These are phyloP conservation scores for Candida buenavistaensis DNA, from an alignment of 1,139 yeast species.

Conservation along the genomic window DNA sequence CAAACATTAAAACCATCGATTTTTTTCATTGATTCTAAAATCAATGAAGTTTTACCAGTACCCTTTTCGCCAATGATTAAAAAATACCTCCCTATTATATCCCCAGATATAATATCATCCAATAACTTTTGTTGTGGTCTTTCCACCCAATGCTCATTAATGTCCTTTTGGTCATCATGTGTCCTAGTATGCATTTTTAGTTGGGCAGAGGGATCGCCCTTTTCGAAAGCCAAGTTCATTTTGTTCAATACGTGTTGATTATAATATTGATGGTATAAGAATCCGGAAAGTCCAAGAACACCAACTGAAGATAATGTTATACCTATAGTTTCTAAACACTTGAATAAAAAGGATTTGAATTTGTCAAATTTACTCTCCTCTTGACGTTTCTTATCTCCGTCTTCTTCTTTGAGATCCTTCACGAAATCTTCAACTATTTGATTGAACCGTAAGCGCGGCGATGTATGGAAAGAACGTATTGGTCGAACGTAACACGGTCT, in stretches of 20 bases:
- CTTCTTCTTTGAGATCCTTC: slow-evolving; percentile 17
- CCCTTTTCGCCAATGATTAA: slow-evolving; percentile 82
- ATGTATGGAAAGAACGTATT: not conserved
- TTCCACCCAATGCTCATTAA: slow-evolving; percentile 56
- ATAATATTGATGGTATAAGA: slow-evolving; percentile 65
- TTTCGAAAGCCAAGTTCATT: slow-evolving; percentile 66
- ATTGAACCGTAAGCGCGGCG: slow-evolving; percentile 8
- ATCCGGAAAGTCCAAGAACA: slow-evolving; percentile 72
- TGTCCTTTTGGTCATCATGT: slow-evolving; percentile 24
- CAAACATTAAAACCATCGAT: slow-evolving; percentile 67
- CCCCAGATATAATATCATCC: slow-evolving; percentile 67
- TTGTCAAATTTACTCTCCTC: slow-evolving; percentile 15
- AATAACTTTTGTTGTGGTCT: slow-evolving; percentile 67
- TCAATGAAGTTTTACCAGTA: slow-evolving; percentile 77
- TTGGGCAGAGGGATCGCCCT: slow-evolving; percentile 67
- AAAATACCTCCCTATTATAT: slow-evolving; percentile 65
- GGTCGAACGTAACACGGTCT: not conserved
- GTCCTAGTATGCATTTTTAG: slow-evolving; percentile 52
- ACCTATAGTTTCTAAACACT: slow-evolving; percentile 70
- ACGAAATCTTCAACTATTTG: slow-evolving; percentile 21
- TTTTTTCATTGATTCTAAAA: slow-evolving; percentile 68
- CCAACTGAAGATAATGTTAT: slow-evolving; percentile 74
- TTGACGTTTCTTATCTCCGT: slow-evolving; percentile 11
- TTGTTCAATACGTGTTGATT: slow-evolving; percentile 59
- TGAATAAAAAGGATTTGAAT: slow-evolving; percentile 35